These are phyloP conservation scores for Penicillium lagena DNA, from an alignment of 495 filamentous ascomycete species.

Conservation along the genomic window DNA sequence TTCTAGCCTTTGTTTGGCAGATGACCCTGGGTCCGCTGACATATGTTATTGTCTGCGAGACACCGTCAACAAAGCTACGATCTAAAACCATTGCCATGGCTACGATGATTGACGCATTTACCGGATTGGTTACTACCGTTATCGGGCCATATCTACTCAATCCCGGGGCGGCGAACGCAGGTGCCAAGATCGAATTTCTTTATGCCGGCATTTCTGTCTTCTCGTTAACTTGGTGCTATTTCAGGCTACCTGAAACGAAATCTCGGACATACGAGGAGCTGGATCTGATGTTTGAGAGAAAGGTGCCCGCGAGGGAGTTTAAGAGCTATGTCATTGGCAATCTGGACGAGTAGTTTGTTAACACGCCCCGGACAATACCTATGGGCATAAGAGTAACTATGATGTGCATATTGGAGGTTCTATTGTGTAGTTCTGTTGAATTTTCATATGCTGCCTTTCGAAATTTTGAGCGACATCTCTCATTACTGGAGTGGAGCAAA, in stretches of 20 bases:
- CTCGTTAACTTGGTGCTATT: slow-evolving; percentile 54
- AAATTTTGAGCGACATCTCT: too few relatives aligned
- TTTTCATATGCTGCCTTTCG: too few relatives aligned
- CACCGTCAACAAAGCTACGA: slow-evolving; percentile 2
- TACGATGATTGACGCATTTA: slow-evolving; percentile 3
- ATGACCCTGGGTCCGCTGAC: slow-evolving; percentile 5
- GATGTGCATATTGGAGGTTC: too few relatives aligned
- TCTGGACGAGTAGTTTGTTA: too few relatives aligned
- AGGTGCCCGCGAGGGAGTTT: slow-evolving; percentile 35
- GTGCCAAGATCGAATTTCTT: slow-evolving; percentile 58
- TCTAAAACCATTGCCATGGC: slow-evolving; percentile 5
- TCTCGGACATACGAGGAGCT: slow-evolving; percentile 58
- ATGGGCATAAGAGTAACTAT: too few relatives aligned
- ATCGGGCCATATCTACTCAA: slow-evolving; percentile 63
- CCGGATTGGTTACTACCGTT: slow-evolving; percentile 18
- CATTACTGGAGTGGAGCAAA: too few relatives aligned
- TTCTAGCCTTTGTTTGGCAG: slow-evolving; percentile 8
- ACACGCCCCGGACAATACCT: too few relatives aligned
- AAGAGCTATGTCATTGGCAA: not conserved
- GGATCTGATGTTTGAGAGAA: slow-evolving; percentile 53
- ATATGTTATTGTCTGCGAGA: slow-evolving; percentile 7
- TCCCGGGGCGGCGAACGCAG: slow-evolving; percentile 54
- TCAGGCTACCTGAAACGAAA: slow-evolving; percentile 55
- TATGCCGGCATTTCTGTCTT: slow-evolving; percentile 54
- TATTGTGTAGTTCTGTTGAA: too few relatives aligned